A percentile compares a stretch with the other conserved stretches of the same genome.
Conservation (phyloP, 441 rosid genomes). For the Isatis lusitanica region DNA sequence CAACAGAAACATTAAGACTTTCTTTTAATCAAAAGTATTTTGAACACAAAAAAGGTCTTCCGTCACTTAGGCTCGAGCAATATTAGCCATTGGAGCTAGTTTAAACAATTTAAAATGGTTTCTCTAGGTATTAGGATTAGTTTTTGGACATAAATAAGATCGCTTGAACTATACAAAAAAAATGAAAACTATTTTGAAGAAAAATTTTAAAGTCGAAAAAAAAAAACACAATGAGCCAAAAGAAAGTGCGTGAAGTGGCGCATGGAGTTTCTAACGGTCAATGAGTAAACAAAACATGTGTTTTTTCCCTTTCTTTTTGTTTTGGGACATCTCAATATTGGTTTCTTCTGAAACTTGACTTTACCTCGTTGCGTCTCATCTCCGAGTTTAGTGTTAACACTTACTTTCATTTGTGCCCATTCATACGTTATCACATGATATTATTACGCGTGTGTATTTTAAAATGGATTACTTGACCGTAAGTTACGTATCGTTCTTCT, state of each 20-base stretch:
- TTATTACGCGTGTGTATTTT: background rate
- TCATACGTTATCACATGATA: background rate
- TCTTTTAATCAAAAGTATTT: too few species aligned
- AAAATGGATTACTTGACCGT: background rate
- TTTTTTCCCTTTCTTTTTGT: background rate
- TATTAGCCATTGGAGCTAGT: too few species aligned
- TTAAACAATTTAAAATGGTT: too few species aligned
- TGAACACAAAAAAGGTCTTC: too few species aligned
- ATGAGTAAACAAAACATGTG: background rate
- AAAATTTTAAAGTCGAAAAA: background rate
- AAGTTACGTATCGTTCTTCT: too few species aligned
- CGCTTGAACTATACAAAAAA: too few species aligned
- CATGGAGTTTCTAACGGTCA: slow-evolving; percentile 5
- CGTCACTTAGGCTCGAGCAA: too few species aligned
- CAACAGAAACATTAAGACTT: too few species aligned
- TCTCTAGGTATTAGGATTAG: too few species aligned
- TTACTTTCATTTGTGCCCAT: background rate
- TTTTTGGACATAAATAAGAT: too few species aligned
- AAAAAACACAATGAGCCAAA: background rate
- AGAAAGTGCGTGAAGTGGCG: background rate
- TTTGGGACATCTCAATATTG: too few species aligned
- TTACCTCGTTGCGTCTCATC: background rate
- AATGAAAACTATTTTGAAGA: background rate
- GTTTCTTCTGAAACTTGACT: background rate
- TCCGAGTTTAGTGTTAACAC: background rate